Percentiles rank a stretch among this genome's conserved stretches.
phyloP scores from a whole-genome alignment of 2,329 filamentous ascomycete genomes.

The Tothia fuscella region DNA sequence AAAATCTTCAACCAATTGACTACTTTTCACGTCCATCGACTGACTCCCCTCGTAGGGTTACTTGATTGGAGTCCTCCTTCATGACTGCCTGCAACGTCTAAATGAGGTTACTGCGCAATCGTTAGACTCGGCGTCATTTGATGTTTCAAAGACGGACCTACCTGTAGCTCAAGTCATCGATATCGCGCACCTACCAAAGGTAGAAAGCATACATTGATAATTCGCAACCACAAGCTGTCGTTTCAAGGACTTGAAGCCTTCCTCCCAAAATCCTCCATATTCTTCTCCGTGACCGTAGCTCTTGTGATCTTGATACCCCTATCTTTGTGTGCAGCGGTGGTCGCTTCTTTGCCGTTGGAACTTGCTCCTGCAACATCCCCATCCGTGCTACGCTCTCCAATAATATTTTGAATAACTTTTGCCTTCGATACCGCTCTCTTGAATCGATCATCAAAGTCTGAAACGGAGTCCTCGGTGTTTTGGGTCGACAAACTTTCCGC shows the following conservation, averaged over 20 bases:
- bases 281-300: slow-evolving; percentile 18
- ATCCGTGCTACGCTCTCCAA: slow-evolving; percentile 26
- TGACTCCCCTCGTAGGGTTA: too few relatives aligned
- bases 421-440: slow-evolving; percentile 74
- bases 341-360: slow-evolving; percentile 24
- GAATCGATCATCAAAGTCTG: slow-evolving; percentile 80
- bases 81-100: too few relatives aligned
- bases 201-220: too few relatives aligned
- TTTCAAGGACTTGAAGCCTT: slow-evolving; percentile 9
- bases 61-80: too few relatives aligned
- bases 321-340: not conserved
- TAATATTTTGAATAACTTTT: slow-evolving; percentile 69
- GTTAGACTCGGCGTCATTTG: too few relatives aligned
- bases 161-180: too few relatives aligned
- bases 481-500: slow-evolving; percentile 62
- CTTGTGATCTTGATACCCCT: not conserved
- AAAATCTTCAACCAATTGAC: too few relatives aligned
- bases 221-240: too few relatives aligned
- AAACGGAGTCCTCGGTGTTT: slow-evolving; percentile 81
- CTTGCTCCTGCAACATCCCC: not conserved
- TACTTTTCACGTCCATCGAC: too few relatives aligned
- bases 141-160: too few relatives aligned
- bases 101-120: too few relatives aligned
- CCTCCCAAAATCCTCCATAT: slow-evolving; percentile 27
- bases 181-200: too few relatives aligned